These are phyloP conservation scores for Aspergillus tubingensis DNA, from an alignment of 2,329 filamentous ascomycete species.

Conservation along the genomic window DNA sequence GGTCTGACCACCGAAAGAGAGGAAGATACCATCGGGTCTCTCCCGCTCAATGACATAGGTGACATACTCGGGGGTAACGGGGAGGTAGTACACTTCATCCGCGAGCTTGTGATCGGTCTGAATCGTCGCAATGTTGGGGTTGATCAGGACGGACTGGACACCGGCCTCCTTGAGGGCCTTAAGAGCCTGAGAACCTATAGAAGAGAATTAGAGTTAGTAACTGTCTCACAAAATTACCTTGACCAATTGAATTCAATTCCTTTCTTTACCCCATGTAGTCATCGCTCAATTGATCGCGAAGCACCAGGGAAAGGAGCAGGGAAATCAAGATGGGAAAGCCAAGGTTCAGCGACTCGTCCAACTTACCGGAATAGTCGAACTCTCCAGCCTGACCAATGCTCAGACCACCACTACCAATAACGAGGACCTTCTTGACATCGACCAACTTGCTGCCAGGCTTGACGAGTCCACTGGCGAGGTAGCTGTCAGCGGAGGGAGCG, in stretches of 20 bases:
- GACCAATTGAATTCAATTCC: no score
- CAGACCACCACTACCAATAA: conserved; percentile 92
- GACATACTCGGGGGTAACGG: conserved; percentile 96
- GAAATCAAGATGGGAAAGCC: neutral
- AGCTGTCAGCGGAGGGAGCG: conserved; percentile 80
- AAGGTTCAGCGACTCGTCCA: conserved; percentile 4
- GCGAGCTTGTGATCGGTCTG: conserved; percentile 95
- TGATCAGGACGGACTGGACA: conserved; percentile 87
- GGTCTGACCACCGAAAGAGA: conserved; percentile 96
- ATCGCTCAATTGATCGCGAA: neutral
- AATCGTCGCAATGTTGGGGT: conserved; percentile 97
- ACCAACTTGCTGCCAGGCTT: conserved; percentile 74
- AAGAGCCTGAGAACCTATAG: conserved; percentile 83
- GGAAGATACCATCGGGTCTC: conserved; percentile 92
- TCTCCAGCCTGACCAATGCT: conserved; percentile 97
- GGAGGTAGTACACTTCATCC: conserved; percentile 97
- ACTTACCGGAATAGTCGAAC: conserved; percentile 95
- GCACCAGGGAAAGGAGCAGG: neutral
- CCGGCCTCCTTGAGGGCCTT: conserved; percentile 97
- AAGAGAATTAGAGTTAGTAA: conserved; percentile 23
- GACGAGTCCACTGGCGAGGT: conserved; percentile 84
- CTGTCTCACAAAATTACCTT: neutral
- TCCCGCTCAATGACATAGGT: conserved; percentile 96
- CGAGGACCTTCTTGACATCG: conserved; percentile 93
- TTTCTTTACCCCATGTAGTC: neutral